Evolutionary conservation across 768 basidiomycete genomes (phyloP).

Genomic region (Naganishia onofrii): DNA sequence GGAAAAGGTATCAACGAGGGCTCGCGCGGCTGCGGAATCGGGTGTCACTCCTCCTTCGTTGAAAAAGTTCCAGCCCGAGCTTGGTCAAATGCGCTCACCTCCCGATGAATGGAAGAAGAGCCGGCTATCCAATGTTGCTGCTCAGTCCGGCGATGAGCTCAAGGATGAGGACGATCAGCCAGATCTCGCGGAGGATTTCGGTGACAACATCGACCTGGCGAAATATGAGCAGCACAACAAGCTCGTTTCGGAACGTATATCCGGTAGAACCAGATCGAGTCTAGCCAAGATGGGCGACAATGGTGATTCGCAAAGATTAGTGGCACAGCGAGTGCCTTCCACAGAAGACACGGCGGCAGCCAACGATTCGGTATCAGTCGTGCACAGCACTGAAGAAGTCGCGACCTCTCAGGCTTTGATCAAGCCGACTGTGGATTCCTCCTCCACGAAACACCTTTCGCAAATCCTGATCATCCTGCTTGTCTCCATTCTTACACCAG

Average conservation of each 20-base stretch:
- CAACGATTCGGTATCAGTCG: neutral
- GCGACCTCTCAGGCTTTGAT: neutral
- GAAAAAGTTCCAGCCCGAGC: constrained; percentile 21
- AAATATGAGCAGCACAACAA: constrained; percentile 18
- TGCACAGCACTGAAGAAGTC: neutral
- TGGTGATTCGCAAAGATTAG: neutral
- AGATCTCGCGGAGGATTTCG: neutral
- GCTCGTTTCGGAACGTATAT: constrained; percentile 3
- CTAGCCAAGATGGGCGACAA: neutral
- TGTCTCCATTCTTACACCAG: constrained; percentile 22
- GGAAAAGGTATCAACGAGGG: neutral
- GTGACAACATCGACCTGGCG: constrained; percentile 9
- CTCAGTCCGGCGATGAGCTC: neutral
- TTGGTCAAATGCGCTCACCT: constrained; percentile 22
- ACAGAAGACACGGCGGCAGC: neutral
- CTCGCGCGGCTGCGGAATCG: neutral
- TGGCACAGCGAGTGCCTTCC: neutral
- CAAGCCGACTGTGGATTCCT: neutral
- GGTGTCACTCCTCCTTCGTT: constrained; percentile 9
- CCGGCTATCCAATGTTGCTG: constrained; percentile 16
- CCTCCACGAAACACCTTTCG: constrained; percentile 5
- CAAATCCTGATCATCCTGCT: constrained; percentile 41
- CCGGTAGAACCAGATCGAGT: neutral
- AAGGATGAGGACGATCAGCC: neutral
- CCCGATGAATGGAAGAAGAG: constrained; percentile 22